Conservation (phyloP, 805 yeast species). For the Barnettozyma wickerhamii region DNA sequence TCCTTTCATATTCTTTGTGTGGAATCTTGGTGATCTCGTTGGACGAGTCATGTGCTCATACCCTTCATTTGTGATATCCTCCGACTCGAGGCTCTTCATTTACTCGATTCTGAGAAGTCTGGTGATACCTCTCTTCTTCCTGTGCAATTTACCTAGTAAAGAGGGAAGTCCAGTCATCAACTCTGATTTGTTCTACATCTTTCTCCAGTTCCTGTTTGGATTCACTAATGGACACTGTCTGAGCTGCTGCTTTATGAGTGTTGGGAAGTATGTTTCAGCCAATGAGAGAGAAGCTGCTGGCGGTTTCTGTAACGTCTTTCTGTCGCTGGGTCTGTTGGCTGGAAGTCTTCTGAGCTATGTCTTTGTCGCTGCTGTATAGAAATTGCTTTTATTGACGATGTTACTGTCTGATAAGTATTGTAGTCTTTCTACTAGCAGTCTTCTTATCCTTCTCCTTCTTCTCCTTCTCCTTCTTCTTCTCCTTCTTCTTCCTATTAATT, state of each 20-base stretch:
- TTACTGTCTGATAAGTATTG: too few species aligned
- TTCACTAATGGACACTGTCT: conserved; percentile 82
- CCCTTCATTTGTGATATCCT: conserved; percentile 36
- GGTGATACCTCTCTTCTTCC: conserved; percentile 68
- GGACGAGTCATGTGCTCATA: conserved; percentile 71
- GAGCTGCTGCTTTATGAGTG: conserved; percentile 75
- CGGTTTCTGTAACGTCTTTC: conserved; percentile 79
- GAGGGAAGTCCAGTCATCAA: conserved; percentile 26
- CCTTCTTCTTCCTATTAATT: too few species aligned
- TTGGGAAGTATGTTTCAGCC: conserved; percentile 56
- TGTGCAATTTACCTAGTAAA: conserved; percentile 47
- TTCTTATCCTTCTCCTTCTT: too few species aligned
- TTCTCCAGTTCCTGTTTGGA: conserved; percentile 76
- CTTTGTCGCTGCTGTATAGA: conserved; percentile 38
- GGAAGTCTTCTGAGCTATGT: conserved; percentile 78
- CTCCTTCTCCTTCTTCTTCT: too few species aligned
- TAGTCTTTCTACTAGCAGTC: too few species aligned
- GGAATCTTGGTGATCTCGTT: conserved; percentile 86
- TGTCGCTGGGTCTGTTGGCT: conserved; percentile 70
- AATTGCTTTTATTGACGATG: too few species aligned
- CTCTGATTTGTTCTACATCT: conserved; percentile 64
- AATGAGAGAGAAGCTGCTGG: conserved; percentile 89
- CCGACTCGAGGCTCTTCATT: conserved; percentile 40
- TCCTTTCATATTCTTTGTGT: conserved; percentile 74
- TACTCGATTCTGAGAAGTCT: conserved; percentile 53